Evolutionary conservation across 768 basidiomycete genomes (phyloP).

Genomic region (Suillus decipiens): DNA sequence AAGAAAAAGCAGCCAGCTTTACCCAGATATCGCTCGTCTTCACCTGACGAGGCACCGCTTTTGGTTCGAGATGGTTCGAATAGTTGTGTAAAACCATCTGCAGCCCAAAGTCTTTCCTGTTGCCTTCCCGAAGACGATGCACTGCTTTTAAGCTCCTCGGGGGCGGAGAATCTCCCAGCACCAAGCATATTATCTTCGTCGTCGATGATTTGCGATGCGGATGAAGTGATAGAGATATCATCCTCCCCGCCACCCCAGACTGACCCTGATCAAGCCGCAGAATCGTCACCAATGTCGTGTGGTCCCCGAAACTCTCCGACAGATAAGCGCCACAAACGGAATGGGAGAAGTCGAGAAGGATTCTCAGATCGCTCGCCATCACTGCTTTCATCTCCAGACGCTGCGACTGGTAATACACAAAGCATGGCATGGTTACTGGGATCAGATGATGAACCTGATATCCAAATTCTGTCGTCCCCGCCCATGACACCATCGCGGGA

Average conservation of each 20-base stretch:
- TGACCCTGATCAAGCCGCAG: not conserved
- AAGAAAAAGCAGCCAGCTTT: slow-evolving; percentile 11
- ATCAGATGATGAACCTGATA: slow-evolving; percentile 58
- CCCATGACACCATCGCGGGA: slow-evolving; percentile 31
- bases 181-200: slow-evolving; percentile 21
- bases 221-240: slow-evolving; percentile 34
- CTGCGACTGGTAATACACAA: slow-evolving; percentile 24
- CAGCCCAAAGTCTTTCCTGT: not conserved
- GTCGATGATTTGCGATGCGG: slow-evolving; percentile 21
- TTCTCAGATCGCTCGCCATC: slow-evolving; percentile 24
- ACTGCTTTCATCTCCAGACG: slow-evolving; percentile 13
- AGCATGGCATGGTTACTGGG: slow-evolving; percentile 70
- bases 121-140: not conserved
- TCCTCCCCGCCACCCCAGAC: slow-evolving; percentile 24
- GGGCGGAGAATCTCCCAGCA: slow-evolving; percentile 12
- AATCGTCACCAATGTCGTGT: not conserved
- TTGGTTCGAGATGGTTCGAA: not conserved
- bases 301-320: not conserved
- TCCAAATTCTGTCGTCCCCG: slow-evolving; percentile 56
- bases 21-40: slow-evolving; percentile 15
- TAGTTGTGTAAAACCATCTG: not conserved
- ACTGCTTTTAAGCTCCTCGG: not conserved
- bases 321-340: not conserved
- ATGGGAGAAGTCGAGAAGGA: not conserved
- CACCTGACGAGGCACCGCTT: slow-evolving; percentile 15